Percentiles rank a stretch among this genome's conserved stretches.
Conservation (phyloP, 371 early-diverging fungal species). For the Circinella umbellata region DNA sequence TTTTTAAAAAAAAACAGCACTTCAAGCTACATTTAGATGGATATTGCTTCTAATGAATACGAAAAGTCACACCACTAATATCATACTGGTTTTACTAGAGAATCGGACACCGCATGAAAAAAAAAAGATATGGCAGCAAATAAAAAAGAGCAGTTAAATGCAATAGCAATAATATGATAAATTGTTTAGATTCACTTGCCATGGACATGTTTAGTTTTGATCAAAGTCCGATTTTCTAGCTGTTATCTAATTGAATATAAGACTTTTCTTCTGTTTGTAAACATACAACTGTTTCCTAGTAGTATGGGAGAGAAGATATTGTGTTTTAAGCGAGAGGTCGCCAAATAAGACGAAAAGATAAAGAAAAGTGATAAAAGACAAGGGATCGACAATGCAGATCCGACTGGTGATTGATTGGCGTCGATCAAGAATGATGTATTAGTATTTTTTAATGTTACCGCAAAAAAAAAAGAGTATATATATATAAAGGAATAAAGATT, state of each 20-base stretch:
- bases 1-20: too few species aligned
- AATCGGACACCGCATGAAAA: too few species aligned
- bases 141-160: neutral
- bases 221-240: neutral
- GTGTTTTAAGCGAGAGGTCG: neutral
- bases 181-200: neutral
- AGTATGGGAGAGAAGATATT: neutral
- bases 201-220: neutral
- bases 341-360: neutral
- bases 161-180: neutral
- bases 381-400: conserved; percentile 11
- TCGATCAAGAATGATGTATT: neutral
- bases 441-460: neutral
- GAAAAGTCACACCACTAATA: too few species aligned
- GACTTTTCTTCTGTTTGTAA: neutral
- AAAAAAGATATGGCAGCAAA: neutral
- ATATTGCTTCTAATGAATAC: too few species aligned
- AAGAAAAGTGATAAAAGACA: neutral
- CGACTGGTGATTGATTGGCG: neutral
- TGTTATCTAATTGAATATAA: too few species aligned
- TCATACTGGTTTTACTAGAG: too few species aligned
- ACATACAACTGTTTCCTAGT: neutral
- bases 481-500: neutral
- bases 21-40: too few species aligned
- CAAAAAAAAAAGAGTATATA: neutral